Base-by-base conservation (phyloP, 2,329 filamentous ascomycete genomes). In the Colletotrichum sublineola region DNA sequence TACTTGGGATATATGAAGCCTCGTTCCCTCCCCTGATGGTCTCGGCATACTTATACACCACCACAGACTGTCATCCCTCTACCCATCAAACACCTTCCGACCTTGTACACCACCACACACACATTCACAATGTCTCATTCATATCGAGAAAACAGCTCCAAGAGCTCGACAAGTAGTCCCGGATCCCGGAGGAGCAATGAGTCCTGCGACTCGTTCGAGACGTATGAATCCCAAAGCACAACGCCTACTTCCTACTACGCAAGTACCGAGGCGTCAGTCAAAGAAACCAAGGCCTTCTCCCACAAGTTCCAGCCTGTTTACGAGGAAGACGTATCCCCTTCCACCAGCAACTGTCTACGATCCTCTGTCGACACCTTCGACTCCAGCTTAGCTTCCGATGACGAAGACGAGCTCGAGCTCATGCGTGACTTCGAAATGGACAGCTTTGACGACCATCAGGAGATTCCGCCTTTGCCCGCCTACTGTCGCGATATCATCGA, bases 281-380 rank as follows among this genome's bases (percentile, higher is more conserved):
- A 84, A 77, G 75, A 75, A 33, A 42, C 65, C 3, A 72, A 52
- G 42, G 36, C 55, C 44, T 44, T 67, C 53, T 58, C 73, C 24
- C 52, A 18, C 38, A 77, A 77, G 36, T 75, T 75, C 52, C 74
- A 74, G 38, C 75, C 75, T 1, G 74, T 76, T 29, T 61, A 73
- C 20, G 52, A 76, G 46, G 73, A 82, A 63, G 82, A 85, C 69
- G 76, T 84, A 38, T 84, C 83, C 5, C 83, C 83, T 5, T 78
- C 79, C 24, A 84, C 84, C 11, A 82, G 80, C 67, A 77, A 82
- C 68, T 86, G 85, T 75, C 82, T 86, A 2, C 86, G 88, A 57
- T 86, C 89, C 36, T 96, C 94, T 0, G 87, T 90, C 75, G 92
- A 94, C 73, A 97, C 95, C 1, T 97, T 95, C 81, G 90, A 91